phyloP scores from a whole-genome alignment of 306 rosid species.

The Hylodesmum podocarpum region DNA sequence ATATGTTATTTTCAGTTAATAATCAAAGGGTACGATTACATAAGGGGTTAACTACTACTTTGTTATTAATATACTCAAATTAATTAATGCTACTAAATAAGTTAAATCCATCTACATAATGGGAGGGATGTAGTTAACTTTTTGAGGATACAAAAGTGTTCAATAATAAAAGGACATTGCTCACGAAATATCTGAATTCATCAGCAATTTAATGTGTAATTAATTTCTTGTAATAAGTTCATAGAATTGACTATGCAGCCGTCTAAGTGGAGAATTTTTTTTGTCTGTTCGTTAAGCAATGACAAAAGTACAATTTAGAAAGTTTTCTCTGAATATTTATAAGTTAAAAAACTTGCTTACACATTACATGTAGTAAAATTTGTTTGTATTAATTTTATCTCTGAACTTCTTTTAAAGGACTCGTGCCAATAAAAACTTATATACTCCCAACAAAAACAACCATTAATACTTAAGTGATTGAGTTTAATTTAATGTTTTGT shows the following conservation, averaged over 20 bases:
- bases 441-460: no score
- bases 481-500: no score
- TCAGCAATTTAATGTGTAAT: background rate
- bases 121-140: background rate
- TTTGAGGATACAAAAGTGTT: background rate
- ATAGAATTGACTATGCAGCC: background rate
- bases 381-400: no score
- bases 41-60: background rate
- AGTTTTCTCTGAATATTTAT: no score
- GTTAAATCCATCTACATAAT: background rate
- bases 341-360: no score
- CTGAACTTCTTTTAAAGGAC: no score
- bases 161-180: background rate
- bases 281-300: no score
- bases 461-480: no score
- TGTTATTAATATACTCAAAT: background rate
- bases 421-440: no score
- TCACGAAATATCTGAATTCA: background rate
- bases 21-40: background rate
- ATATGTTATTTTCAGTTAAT: background rate
- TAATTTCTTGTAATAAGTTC: background rate
- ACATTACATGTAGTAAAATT: no score
- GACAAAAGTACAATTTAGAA: background rate
- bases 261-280: no score
- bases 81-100: background rate